Evolutionary conservation across 345 rosid species (phyloP).

Genomic region (Syzygium oleosum): DNA sequence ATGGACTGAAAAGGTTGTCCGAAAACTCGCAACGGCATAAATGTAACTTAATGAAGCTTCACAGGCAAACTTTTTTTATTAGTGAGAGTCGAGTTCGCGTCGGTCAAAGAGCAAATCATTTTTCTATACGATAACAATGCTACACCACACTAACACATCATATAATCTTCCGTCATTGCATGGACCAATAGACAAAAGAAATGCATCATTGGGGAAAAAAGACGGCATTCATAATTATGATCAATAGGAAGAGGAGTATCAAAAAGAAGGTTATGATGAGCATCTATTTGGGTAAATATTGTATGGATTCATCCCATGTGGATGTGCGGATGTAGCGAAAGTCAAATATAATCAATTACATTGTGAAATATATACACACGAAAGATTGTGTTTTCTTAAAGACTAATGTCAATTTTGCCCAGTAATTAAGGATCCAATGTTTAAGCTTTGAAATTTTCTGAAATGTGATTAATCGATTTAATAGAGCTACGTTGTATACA

Average conservation of each 20-base stretch:
- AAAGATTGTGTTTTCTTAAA: neutral
- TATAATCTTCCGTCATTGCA: neutral
- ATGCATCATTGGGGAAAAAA: neutral
- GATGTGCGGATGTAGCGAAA: neutral
- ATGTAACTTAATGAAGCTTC: neutral
- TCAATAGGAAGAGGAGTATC: neutral
- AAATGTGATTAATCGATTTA: neutral
- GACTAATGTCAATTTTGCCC: neutral
- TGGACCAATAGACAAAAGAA: neutral
- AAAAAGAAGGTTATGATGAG: neutral
- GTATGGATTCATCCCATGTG: neutral
- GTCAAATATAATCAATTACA: neutral
- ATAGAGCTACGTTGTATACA: neutral
- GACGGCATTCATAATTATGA: neutral
- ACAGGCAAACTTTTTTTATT: neutral
- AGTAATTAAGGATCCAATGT: neutral
- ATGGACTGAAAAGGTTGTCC: neutral
- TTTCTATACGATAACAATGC: neutral
- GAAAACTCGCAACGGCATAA: neutral
- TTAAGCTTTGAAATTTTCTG: neutral
- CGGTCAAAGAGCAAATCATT: neutral
- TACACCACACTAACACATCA: neutral
- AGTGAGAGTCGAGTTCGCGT: neutral
- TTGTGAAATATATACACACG: neutral
- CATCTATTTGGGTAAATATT: neutral